A percentile compares a stretch with the other conserved stretches of the same genome.
These are phyloP conservation scores for Lonicera japonica DNA, from an alignment of 129 eudicot species.

Conservation along the genomic window DNA sequence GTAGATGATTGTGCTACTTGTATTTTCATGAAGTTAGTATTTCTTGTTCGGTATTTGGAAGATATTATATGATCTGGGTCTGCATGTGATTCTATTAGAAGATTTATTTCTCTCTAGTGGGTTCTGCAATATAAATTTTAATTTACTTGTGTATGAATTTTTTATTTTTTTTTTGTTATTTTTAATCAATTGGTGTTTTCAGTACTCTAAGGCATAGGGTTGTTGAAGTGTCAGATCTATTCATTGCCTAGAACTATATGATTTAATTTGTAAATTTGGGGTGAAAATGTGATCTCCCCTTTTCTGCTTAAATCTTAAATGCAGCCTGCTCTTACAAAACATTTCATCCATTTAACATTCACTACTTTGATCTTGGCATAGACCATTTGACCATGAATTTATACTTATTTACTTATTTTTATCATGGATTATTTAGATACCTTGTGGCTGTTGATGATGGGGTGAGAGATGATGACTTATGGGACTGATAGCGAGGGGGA, in stretches of 20 bases:
- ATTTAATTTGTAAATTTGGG: neutral
- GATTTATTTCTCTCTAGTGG: neutral
- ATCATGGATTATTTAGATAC: slow-evolving; percentile 9
- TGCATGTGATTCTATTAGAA: neutral
- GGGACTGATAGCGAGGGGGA: slow-evolving; percentile 6
- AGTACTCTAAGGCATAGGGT: neutral
- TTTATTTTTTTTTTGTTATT: too few relatives aligned
- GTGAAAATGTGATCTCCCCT: neutral
- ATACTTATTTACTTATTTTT: neutral
- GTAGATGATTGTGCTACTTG: neutral
- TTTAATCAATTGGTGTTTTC: neutral
- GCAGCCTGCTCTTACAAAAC: neutral
- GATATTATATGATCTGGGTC: neutral
- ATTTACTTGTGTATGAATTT: neutral
- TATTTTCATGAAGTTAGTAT: too few relatives aligned
- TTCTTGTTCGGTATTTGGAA: neutral
- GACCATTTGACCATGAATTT: neutral
- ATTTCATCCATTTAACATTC: neutral
- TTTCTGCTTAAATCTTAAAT: neutral
- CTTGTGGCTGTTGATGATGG: slow-evolving; percentile 14
- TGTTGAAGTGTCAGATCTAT: slow-evolving; percentile 4
- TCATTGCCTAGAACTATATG: neutral
- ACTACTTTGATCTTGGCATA: neutral
- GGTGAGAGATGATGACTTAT: slow-evolving; percentile 23
- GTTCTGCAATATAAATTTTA: too few relatives aligned